Evolutionary conservation across 2,329 filamentous ascomycete genomes (phyloP).

Genomic region (Talaromyces pinophilus): DNA sequence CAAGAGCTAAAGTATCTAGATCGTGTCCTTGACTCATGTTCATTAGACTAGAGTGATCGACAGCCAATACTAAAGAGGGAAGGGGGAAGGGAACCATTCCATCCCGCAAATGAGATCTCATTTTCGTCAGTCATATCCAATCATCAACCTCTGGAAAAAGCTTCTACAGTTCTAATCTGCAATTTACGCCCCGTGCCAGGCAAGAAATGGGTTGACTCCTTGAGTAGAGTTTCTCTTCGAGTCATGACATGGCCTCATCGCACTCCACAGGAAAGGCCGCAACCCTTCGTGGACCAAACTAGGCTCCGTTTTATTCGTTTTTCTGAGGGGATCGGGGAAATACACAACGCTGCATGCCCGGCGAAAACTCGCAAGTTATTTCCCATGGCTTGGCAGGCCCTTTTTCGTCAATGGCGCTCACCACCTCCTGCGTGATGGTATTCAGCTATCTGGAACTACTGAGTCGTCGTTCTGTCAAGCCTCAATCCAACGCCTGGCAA

Average conservation of each 20-base stretch:
- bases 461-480: not conserved
- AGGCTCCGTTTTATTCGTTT: not conserved
- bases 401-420: not conserved
- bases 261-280: not conserved
- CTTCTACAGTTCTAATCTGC: not conserved
- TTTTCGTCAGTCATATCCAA: not conserved
- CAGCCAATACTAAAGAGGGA: conserved; percentile 9
- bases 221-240: not conserved
- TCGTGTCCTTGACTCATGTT: conserved; percentile 13
- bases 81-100: no score
- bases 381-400: not conserved
- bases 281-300: not conserved
- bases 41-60: not conserved
- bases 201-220: not conserved
- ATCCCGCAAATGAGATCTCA: not conserved
- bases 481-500: not conserved
- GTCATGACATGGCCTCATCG: not conserved
- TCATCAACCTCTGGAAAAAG: not conserved
- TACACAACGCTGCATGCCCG: not conserved
- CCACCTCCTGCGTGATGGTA: not conserved
- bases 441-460: not conserved
- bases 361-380: not conserved
- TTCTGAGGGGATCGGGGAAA: not conserved
- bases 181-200: not conserved
- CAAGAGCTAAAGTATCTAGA: not conserved